Conservation (phyloP, 2,329 filamentous ascomycete species). For the Furcasterigmium furcatum region DNA sequence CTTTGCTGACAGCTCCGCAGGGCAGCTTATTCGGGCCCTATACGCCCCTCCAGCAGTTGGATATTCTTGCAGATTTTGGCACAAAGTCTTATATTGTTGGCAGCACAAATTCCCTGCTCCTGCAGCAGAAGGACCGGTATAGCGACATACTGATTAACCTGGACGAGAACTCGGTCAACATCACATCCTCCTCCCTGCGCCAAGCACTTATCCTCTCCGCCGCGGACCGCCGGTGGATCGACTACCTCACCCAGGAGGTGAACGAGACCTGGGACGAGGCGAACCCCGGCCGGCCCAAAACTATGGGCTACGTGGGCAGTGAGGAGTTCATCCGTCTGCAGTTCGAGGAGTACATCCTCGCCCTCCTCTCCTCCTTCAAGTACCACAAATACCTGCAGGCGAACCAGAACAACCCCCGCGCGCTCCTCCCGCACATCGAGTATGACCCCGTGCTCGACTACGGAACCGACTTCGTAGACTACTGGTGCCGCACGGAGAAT, state of each 20-base stretch:
- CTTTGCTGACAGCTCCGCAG: constrained; percentile 34
- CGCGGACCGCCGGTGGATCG: constrained; percentile 93
- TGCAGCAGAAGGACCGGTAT: constrained; percentile 94
- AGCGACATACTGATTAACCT: constrained; percentile 96
- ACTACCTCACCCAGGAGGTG: constrained; percentile 88
- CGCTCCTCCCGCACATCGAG: constrained; percentile 64
- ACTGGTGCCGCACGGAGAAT: constrained; percentile 86
- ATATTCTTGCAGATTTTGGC: constrained; percentile 86
- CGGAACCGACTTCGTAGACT: constrained; percentile 77
- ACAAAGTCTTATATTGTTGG: constrained; percentile 98
- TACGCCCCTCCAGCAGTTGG: constrained; percentile 91
- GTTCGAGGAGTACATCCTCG: constrained; percentile 94
- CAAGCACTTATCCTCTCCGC: constrained; percentile 74
- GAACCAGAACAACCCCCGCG: constrained; percentile 54
- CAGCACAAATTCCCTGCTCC: constrained; percentile 88
- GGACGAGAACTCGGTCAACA: constrained; percentile 82
- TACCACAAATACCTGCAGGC: constrained; percentile 70
- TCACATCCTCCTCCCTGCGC: constrained; percentile 76
- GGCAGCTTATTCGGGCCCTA: constrained; percentile 96
- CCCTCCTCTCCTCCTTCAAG: constrained; percentile 83
- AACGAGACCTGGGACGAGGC: constrained; percentile 95
- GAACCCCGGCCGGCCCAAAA: constrained; percentile 87
- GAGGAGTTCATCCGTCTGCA: constrained; percentile 97
- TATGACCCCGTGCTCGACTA: constrained; percentile 86
- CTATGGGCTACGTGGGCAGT: constrained; percentile 89